phyloP scores from a whole-genome alignment of 75 land plant genomes.

The Pseudotsuga menziesii region DNA sequence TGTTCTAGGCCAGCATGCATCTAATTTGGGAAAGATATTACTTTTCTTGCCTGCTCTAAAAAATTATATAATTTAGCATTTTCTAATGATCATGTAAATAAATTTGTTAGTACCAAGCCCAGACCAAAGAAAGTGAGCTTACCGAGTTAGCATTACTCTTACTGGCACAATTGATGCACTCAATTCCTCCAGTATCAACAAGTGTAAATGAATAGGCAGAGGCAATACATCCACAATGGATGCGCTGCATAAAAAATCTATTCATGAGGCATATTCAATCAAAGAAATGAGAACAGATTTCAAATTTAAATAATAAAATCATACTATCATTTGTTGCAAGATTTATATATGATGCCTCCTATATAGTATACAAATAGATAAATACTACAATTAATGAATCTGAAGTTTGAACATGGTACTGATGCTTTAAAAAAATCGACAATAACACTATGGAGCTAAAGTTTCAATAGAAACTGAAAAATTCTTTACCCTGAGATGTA shows the following conservation, averaged over 20 bases:
- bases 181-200: slow-evolving; percentile 89
- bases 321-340: not conserved
- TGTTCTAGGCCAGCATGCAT: not conserved
- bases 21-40: not conserved
- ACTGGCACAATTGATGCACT: slow-evolving; percentile 62
- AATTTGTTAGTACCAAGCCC: not conserved
- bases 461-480: not conserved
- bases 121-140: slow-evolving; percentile 1
- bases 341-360: not conserved
- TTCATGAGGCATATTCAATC: slow-evolving; percentile 10
- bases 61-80: too few relatives aligned
- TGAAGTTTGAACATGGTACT: not conserved
- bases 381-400: not conserved
- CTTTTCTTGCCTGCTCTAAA: too few relatives aligned
- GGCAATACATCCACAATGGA: slow-evolving; percentile 89
- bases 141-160: slow-evolving; percentile 18
- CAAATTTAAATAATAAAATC: not conserved
- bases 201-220: slow-evolving; percentile 55
- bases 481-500: not conserved
- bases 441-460: not conserved
- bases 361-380: not conserved
- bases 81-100: too few relatives aligned
- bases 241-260: slow-evolving; percentile 43
- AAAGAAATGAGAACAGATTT: not conserved
- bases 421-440: not conserved